Evolutionary conservation across 2,329 filamentous ascomycete species (phyloP), one percentile per base, ranked within the genome.

Genomic region (Xylariaceae sp.): DNA sequence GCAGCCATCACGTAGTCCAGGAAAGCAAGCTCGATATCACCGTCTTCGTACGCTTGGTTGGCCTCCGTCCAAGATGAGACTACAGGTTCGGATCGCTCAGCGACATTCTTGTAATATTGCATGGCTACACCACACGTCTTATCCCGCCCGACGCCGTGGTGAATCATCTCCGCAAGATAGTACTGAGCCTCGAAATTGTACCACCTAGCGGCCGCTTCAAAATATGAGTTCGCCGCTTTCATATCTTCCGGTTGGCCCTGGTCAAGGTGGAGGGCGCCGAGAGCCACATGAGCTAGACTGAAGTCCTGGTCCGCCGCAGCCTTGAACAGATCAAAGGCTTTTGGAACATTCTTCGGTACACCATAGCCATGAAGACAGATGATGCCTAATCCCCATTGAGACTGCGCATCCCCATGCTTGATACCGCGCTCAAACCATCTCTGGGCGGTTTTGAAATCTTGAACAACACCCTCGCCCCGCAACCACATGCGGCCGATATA

Each of bases 401-500:
- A 95, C 56, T 95, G 82, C 0, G 89, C 78, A 70, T 96, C 91
- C 3, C 85, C 87, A 57, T 88, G 84, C 19, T 76, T 75, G 48
- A 90, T 76, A 37, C 91, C 91, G 5, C 89, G 86, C 51, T 85
- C 85, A 68, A 96, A 94, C 91, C 91, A 96, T 37, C 81, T 81
- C 62, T 80, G 80, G 2, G 91, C 91, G 56, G 85, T 84, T 31
- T 83, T 80, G 61, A 85, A 92, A 71, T 87, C 89, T 68, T 92
- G 89, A 44, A 84, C 78, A 58, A 90, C 83, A 11, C 89, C 90
- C 68, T 96, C 91, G 6, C 91, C 91, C 6, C 91, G 85, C 57
- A 96, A 73, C 67, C 90, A 92, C 86, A 96, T 96, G 50, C 89
- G 80, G 1, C 91, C 91, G 27, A 96, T 81, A 68, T 88, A 94